Conservation (phyloP, 2,329 filamentous ascomycete genomes). For the Colletotrichum australisinense region DNA sequence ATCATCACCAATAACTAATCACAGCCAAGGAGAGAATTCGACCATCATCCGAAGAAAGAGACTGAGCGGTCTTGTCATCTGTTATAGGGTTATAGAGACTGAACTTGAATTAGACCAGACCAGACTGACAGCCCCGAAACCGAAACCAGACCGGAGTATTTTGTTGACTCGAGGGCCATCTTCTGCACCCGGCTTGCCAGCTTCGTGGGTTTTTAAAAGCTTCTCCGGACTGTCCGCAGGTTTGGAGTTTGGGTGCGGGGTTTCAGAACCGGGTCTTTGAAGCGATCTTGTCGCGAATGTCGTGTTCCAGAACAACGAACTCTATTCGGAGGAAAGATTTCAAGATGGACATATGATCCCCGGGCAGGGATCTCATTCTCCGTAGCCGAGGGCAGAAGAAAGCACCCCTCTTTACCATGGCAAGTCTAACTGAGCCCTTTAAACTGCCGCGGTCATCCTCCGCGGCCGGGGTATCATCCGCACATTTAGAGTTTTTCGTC, state of each 20-base stretch:
- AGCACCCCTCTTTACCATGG: not conserved
- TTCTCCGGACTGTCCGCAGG: not conserved
- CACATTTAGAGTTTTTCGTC: slow-evolving; percentile 18
- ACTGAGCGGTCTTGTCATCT: slow-evolving; percentile 3
- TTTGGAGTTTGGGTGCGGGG: not conserved
- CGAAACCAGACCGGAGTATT: not conserved
- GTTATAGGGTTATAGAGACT: slow-evolving; percentile 9
- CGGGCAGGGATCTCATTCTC: not conserved
- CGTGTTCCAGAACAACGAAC: slow-evolving; percentile 17
- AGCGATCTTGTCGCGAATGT: slow-evolving; percentile 13
- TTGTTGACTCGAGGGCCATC: not conserved
- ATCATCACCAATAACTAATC: not conserved
- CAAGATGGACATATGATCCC: not conserved
- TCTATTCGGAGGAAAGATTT: not conserved
- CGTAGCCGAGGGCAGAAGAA: not conserved
- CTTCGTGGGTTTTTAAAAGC: not conserved
- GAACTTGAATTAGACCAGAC: not conserved
- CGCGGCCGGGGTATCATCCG: not conserved
- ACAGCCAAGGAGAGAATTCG: not conserved
- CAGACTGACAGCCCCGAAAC: not conserved
- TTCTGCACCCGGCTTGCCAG: not conserved
- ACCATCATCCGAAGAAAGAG: slow-evolving; percentile 2
- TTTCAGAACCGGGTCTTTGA: slow-evolving; percentile 26
- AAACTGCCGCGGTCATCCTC: not conserved
- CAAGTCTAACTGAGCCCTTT: not conserved